phyloP scores from a whole-genome alignment of 768 basidiomycete genomes.

The Suillus hirtellus region DNA sequence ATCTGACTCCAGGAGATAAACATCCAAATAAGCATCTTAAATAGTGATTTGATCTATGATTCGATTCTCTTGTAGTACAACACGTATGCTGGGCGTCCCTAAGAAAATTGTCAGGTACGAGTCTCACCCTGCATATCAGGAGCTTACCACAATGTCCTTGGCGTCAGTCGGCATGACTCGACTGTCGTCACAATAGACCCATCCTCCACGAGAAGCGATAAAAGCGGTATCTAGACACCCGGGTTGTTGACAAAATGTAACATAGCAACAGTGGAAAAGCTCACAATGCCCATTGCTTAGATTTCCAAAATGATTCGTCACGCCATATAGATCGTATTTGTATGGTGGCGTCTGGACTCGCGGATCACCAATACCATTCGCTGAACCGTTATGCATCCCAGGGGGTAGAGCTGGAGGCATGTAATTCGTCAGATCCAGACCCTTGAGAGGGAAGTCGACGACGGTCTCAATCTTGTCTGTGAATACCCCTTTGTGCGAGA shows the following conservation, averaged over 20 bases:
- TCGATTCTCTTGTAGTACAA: constrained; percentile 73
- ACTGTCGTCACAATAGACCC: constrained; percentile 95
- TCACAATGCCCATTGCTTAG: constrained; percentile 94
- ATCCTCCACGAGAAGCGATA: constrained; percentile 82
- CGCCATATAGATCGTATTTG: constrained; percentile 90
- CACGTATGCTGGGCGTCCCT: constrained; percentile 73
- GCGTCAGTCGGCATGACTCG: constrained; percentile 72
- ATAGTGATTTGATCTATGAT: constrained; percentile 19
- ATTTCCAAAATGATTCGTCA: constrained; percentile 95
- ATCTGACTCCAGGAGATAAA: constrained; percentile 2
- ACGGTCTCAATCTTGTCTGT: constrained; percentile 96
- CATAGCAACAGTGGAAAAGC: constrained; percentile 27
- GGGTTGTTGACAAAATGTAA: neutral
- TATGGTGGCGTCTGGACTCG: constrained; percentile 85
- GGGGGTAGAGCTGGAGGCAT: constrained; percentile 81
- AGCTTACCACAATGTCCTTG: constrained; percentile 80
- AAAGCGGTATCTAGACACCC: constrained; percentile 79
- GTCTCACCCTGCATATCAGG: neutral
- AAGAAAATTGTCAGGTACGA: constrained; percentile 36
- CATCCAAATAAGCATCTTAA: constrained; percentile 10
- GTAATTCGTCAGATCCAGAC: constrained; percentile 70
- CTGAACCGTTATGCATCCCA: constrained; percentile 53
- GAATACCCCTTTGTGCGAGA: constrained; percentile 87
- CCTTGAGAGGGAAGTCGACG: constrained; percentile 82
- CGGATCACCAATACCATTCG: constrained; percentile 57